phyloP scores from a whole-genome alignment of 2,329 filamentous ascomycete species.

The Dothiorella sarmentorum region DNA sequence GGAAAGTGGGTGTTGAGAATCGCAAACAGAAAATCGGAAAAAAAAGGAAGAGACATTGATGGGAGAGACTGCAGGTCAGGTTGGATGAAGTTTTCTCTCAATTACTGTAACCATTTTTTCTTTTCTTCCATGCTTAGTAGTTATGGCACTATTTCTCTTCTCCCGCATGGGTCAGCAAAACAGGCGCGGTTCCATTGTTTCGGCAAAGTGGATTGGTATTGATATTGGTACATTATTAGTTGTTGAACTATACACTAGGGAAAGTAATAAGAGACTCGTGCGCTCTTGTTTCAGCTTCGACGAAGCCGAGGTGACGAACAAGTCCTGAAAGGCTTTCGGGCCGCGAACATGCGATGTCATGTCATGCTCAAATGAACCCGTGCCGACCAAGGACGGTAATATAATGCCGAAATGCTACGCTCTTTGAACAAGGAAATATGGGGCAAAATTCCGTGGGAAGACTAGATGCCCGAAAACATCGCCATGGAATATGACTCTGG shows the following conservation, averaged over 20 bases:
- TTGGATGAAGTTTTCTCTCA: too few species aligned
- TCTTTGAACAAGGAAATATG: not conserved
- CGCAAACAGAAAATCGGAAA: too few species aligned
- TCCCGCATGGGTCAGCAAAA: too few species aligned
- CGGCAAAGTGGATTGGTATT: not conserved
- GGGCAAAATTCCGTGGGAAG: not conserved
- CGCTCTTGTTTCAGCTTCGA: not conserved
- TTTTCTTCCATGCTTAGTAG: too few species aligned
- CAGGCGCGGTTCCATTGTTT: not conserved
- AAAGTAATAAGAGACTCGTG: not conserved
- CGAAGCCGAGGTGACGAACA: not conserved
- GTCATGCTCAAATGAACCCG: not conserved
- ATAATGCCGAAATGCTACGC: not conserved
- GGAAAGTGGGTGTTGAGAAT: too few species aligned
- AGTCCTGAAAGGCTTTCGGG: not conserved
- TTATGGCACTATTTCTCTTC: too few species aligned
- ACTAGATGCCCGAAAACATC: not conserved
- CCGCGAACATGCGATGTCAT: not conserved
- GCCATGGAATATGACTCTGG: too few species aligned
- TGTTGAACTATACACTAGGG: not conserved
- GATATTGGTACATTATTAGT: slow-evolving; percentile 2
- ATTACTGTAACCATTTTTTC: too few species aligned
- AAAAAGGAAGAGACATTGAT: too few species aligned
- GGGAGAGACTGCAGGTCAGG: too few species aligned
- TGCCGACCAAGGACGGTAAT: not conserved